Base-by-base conservation (phyloP, 345 rosid species). In the Adansonia digitata region DNA sequence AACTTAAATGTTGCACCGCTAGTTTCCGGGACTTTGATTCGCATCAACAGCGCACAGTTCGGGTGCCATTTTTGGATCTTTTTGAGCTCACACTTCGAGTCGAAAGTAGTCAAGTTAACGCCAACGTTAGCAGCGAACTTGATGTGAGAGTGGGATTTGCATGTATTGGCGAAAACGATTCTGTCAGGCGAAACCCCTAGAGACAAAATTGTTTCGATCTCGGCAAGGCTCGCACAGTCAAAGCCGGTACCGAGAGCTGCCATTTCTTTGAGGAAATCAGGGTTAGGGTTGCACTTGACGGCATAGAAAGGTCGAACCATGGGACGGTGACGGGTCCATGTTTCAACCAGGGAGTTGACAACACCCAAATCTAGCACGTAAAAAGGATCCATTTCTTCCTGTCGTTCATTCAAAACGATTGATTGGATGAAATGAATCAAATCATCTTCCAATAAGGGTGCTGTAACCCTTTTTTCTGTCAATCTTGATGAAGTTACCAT, bases 31-130 rank as follows among this genome's bases (percentile, higher is more conserved):
- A 62, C 57, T 62, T 79, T 66, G 61, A 81, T 17, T 7, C 84
- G 79, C 5, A 79, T 48, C 24, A 84, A 69, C 13, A 84, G 22
- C 7, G 12, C 69, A n/a, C 74, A 81, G 12, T 72, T 52, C 0
- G 83, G 83, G 39, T 84, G 84, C 77, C 73, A 77, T 13, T 79
- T 75, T 5, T 31, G 26, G 7, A 81, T 81, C 78, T 84, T 81
- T 5, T 81, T 72, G 8, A 84, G 53, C 2, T 84, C 86, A 1
- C 65, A 65, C 1, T 1, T 40, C 0, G 86, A 81, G 65, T 84
- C 86, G 24, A 78, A 84, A 2, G 84, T 81, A 3, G 81, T 77
- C 0, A 84, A 39, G 31, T 79, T 81, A 1, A 81, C 86, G 0
- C 86, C 84, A 34, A 69, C 71, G 1, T 34, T 68, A 45, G 82